These are phyloP conservation scores for Cercospora sp. DNA, from an alignment of 2,329 filamentous ascomycete species.

Conservation along the genomic window DNA sequence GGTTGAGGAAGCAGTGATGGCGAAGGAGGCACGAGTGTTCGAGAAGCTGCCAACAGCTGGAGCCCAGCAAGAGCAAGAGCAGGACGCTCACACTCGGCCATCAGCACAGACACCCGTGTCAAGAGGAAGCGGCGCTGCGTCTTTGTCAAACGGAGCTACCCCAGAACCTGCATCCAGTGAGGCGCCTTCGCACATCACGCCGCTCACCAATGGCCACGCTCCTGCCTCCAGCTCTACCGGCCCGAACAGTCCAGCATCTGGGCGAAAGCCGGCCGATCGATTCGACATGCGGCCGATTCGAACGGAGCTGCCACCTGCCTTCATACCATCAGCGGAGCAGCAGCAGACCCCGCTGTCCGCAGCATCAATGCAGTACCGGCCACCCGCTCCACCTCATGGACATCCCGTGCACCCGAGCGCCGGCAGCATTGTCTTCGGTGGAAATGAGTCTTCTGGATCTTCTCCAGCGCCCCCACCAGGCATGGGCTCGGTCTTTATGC, in stretches of 20 bases:
- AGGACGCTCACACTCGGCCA: neutral
- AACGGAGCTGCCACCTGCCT: constrained; percentile 37
- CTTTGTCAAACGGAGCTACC: constrained; percentile 21
- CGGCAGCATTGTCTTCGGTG: constrained; percentile 43
- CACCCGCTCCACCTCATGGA: constrained; percentile 19
- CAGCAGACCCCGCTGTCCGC: constrained; percentile 31
- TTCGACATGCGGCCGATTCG: constrained; percentile 34
- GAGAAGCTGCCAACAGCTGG: neutral
- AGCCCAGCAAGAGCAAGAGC: constrained; percentile 1
- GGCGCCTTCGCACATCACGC: neutral
- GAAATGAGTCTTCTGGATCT: constrained; percentile 40
- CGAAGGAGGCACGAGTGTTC: neutral
- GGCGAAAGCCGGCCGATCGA: constrained; percentile 26
- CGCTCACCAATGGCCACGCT: constrained; percentile 19
- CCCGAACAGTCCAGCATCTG: constrained; percentile 18
- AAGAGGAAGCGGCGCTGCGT: constrained; percentile 24
- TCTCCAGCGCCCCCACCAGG: constrained; percentile 41
- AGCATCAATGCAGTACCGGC: constrained; percentile 23
- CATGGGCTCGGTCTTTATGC: constrained; percentile 28
- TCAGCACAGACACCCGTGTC: constrained; percentile 23
- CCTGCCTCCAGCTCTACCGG: constrained; percentile 11
- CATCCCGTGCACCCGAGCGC: constrained; percentile 33
- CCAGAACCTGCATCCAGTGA: constrained; percentile 16
- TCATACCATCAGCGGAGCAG: constrained; percentile 34
- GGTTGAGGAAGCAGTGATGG: neutral